Evolutionary conservation across 1,284 basidiomycete genomes (phyloP).

Genomic region (Malassezia sympodialis): DNA sequence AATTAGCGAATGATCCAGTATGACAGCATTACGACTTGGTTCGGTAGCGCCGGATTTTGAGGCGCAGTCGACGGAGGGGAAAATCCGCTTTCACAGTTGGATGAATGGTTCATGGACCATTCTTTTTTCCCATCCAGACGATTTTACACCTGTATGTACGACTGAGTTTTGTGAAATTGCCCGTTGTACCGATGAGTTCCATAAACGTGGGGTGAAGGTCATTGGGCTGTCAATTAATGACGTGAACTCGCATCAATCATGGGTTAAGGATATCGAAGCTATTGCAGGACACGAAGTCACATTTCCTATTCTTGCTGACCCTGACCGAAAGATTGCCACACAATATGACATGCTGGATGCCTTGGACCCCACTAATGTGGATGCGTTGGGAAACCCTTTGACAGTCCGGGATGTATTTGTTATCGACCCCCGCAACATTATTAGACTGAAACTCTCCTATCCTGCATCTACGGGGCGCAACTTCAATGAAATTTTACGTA

Average conservation of each 20-base stretch:
- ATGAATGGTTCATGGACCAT: slow-evolving; percentile 74
- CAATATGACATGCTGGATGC: slow-evolving; percentile 88
- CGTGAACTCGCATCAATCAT: slow-evolving; percentile 66
- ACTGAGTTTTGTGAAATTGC: slow-evolving; percentile 96
- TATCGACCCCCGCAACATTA: slow-evolving; percentile 45
- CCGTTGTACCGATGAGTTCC: slow-evolving; percentile 72
- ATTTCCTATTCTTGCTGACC: slow-evolving; percentile 94
- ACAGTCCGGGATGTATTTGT: slow-evolving; percentile 53
- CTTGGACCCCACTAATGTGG: slow-evolving; percentile 86
- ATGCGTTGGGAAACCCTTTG: slow-evolving; percentile 65
- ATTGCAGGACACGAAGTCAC: slow-evolving; percentile 64
- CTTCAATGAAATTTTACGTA: slow-evolving; percentile 72
- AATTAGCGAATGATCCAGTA: slow-evolving; percentile 10
- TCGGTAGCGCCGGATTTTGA: slow-evolving; percentile 44
- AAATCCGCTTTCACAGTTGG: slow-evolving; percentile 72
- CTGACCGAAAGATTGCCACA: slow-evolving; percentile 58
- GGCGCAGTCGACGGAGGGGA: slow-evolving; percentile 43
- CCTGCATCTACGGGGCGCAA: slow-evolving; percentile 52
- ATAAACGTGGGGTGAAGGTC: slow-evolving; percentile 72
- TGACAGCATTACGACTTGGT: slow-evolving; percentile 42
- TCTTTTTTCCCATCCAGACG: slow-evolving; percentile 62
- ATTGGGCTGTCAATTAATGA: slow-evolving; percentile 72
- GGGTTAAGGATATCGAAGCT: slow-evolving; percentile 77
- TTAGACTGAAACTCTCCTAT: slow-evolving; percentile 75
- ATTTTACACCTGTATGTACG: slow-evolving; percentile 53